phyloP scores from a whole-genome alignment of 202 grass and related monocot species.

The Zoysia matrella region DNA sequence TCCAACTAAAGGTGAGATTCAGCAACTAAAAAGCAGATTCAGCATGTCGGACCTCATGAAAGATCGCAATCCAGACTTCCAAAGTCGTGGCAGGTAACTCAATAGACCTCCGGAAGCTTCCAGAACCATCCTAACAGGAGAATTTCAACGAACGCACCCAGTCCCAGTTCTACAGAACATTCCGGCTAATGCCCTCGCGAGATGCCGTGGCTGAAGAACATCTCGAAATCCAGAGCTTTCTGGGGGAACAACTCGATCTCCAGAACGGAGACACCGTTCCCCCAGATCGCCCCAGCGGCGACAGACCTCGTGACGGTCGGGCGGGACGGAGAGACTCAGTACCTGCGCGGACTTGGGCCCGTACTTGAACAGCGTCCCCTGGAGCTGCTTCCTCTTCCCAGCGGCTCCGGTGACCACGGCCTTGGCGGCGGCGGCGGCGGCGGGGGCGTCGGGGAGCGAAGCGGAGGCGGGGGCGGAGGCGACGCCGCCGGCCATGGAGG shows the following conservation, averaged over 20 bases:
- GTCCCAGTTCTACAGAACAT: not conserved
- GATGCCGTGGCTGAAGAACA: not conserved
- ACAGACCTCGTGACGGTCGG: not conserved
- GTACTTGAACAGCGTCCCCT: constrained; percentile 81
- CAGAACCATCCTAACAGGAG: not conserved
- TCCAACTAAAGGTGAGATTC: constrained; percentile 18
- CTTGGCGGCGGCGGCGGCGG: constrained; percentile 8
- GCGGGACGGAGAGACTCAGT: not conserved
- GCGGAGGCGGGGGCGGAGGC: constrained; percentile 43
- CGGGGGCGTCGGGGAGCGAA: constrained; percentile 34
- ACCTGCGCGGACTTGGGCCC: constrained; percentile 82
- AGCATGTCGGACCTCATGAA: not conserved
- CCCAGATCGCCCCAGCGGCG: constrained; percentile 15
- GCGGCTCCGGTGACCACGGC: constrained; percentile 26
- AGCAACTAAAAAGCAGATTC: not conserved
- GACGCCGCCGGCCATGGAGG: constrained; percentile 48
- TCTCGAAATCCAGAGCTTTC: not conserved
- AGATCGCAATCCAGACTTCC: not conserved
- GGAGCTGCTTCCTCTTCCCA: constrained; percentile 56
- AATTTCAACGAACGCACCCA: not conserved
- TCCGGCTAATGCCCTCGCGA: constrained; percentile 6
- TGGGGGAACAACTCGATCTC: not conserved
- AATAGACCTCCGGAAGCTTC: constrained; percentile 26
- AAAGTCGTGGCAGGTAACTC: not conserved
- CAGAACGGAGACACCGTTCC: not conserved